Conservation (phyloP, 2,329 filamentous ascomycete species). For the Epichloe typhina region DNA sequence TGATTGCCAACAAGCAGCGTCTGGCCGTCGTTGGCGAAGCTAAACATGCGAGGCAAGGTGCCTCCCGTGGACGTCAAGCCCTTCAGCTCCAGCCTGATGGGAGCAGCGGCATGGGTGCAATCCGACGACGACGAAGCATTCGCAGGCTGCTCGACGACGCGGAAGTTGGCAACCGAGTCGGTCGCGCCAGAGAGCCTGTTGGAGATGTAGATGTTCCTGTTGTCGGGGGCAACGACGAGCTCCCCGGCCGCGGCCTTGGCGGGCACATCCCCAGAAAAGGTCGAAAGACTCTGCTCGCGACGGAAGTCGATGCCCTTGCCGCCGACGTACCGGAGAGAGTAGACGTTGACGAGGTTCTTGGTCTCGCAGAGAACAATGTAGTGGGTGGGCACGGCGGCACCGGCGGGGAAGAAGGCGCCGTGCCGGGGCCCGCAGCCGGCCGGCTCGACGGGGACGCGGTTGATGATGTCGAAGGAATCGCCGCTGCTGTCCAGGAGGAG, state of each 20-base stretch:
- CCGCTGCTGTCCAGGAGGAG: conserved; percentile 30
- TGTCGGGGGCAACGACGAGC: conserved; percentile 27
- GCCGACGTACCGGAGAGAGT: conserved; percentile 24
- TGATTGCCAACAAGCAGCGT: conserved; percentile 36
- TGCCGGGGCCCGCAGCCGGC: conserved; percentile 36
- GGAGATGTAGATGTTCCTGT: conserved; percentile 34
- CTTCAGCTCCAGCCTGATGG: conserved; percentile 19
- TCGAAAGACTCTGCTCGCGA: conserved; percentile 24
- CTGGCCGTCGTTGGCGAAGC: conserved; percentile 20
- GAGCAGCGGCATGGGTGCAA: conserved; percentile 7
- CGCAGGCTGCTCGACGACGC: conserved; percentile 9
- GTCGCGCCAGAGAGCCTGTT: conserved; percentile 34
- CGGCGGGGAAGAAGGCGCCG: conserved; percentile 31
- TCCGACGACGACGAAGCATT: conserved; percentile 3
- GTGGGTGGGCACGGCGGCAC: conserved; percentile 23
- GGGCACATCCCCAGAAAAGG: conserved; percentile 22
- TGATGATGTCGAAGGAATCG: conserved; percentile 26
- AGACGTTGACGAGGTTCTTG: conserved; percentile 30
- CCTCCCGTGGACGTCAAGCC: conserved; percentile 23
- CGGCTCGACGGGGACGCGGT: conserved; percentile 19
- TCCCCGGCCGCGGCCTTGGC: conserved; percentile 32
- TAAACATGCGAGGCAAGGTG: conserved; percentile 33
- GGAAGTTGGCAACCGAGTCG: conserved; percentile 36
- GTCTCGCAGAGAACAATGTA: conserved; percentile 36
- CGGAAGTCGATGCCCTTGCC: conserved; percentile 22